These are phyloP conservation scores for Fusarium fracticaudum DNA, from an alignment of 2,329 filamentous ascomycete species.

Conservation along the genomic window DNA sequence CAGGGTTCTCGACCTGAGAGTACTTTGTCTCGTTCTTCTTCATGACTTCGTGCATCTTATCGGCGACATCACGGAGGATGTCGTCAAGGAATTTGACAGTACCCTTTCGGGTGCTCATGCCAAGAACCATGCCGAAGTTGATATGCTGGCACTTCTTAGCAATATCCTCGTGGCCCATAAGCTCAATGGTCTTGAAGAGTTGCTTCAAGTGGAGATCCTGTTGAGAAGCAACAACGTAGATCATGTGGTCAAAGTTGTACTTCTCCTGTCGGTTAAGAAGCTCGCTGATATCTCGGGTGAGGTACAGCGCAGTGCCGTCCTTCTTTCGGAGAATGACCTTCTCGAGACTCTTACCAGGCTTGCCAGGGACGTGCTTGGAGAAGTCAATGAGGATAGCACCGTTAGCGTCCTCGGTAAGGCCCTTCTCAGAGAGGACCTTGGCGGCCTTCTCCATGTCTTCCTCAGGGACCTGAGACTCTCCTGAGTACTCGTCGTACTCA, in stretches of 20 bases:
- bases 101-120: conserved; percentile 76
- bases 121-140: conserved; percentile 78
- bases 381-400: conserved; percentile 80
- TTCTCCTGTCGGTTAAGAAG: conserved; percentile 71
- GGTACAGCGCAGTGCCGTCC: conserved; percentile 79
- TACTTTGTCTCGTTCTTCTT: conserved; percentile 90
- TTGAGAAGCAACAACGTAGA: conserved; percentile 78
- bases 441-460: conserved; percentile 73
- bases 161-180: conserved; percentile 75
- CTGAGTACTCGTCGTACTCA: conserved; percentile 74
- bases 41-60: conserved; percentile 99
- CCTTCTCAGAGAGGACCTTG: conserved; percentile 69
- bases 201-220: conserved; percentile 79
- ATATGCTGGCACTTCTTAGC: conserved; percentile 76
- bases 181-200: conserved; percentile 79
- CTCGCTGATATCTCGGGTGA: conserved; percentile 82
- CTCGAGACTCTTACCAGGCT: conserved; percentile 74
- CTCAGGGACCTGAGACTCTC: conserved; percentile 77
- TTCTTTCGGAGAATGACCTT: conserved; percentile 77
- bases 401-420: conserved; percentile 74
- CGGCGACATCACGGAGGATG: conserved; percentile 72
- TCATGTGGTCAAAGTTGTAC: conserved; percentile 80
- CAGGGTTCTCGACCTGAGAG: conserved; percentile 84
- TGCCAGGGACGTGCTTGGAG: conserved; percentile 71
- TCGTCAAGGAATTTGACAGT: conserved; percentile 75